A percentile compares a stretch with the other conserved stretches of the same genome.
phyloP scores from a whole-genome alignment of 2,329 filamentous ascomycete genomes.

The Metarhizium robertsii region DNA sequence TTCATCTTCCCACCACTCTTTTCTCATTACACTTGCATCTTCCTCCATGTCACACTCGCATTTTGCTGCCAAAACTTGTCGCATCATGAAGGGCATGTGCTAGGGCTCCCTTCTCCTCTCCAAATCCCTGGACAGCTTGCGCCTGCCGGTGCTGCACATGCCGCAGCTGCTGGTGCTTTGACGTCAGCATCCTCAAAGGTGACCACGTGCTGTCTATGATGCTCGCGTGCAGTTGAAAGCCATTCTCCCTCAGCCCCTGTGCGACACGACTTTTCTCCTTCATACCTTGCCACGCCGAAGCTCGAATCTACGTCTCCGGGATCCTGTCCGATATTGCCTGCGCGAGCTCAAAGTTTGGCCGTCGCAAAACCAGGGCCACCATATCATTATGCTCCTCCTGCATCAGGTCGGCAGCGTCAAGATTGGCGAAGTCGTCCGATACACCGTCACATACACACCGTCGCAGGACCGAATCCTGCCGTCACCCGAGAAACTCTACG shows the following conservation, averaged over 20 bases:
- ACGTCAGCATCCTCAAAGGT: neutral
- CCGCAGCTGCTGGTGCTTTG: neutral
- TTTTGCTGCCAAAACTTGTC: neutral
- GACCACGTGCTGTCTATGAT: neutral
- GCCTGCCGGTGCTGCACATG: neutral
- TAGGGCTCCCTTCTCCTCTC: neutral
- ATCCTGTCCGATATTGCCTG: neutral
- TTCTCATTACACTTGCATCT: neutral
- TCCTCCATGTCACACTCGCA: neutral
- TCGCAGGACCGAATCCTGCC: constrained; percentile 83
- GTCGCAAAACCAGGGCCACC: neutral
- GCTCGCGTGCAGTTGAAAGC: neutral
- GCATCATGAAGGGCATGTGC: neutral
- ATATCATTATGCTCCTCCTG: constrained; percentile 65
- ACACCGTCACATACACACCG: constrained; percentile 86
- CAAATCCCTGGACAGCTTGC: neutral
- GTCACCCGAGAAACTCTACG: constrained; percentile 67
- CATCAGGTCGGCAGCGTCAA: constrained; percentile 89
- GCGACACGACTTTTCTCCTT: neutral
- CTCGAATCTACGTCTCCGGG: neutral
- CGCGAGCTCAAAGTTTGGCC: neutral
- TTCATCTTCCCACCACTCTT: too few relatives aligned
- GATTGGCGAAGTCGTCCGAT: constrained; percentile 89
- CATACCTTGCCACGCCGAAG: neutral
- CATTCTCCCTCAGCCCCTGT: neutral